These are phyloP conservation scores for Albizia julibrissin DNA, from an alignment of 306 rosid species.

Conservation along the genomic window DNA sequence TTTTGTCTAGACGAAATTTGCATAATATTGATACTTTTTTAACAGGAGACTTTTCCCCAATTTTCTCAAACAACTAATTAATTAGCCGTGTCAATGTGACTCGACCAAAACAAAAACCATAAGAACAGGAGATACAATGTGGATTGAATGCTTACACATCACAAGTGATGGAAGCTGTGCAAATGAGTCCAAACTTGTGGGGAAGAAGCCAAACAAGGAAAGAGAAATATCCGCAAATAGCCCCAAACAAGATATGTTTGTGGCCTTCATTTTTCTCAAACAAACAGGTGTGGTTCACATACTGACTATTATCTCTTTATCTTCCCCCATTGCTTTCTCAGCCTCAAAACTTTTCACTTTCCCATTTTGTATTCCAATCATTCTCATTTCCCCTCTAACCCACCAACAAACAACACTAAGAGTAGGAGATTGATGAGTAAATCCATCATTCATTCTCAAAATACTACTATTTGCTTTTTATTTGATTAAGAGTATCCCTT, in stretches of 20 bases:
- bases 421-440: neutral
- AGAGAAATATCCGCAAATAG: neutral
- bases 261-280: constrained; percentile 40
- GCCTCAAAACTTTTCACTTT: constrained; percentile 52
- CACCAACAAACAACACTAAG: neutral
- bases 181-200: constrained; percentile 2
- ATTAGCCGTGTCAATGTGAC: neutral
- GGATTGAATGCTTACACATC: neutral
- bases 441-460: neutral
- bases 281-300: constrained; percentile 56
- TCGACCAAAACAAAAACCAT: neutral
- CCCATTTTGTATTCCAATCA: neutral
- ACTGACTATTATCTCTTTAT: constrained; percentile 76
- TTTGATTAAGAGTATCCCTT: too few species aligned
- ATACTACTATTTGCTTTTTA: too few species aligned
- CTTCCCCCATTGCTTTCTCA: constrained; percentile 57
- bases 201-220: constrained; percentile 28
- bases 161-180: neutral
- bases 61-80: neutral
- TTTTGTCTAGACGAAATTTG: too few species aligned
- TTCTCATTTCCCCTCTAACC: neutral
- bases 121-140: neutral
- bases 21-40: too few species aligned
- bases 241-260: constrained; percentile 20
- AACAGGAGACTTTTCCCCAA: too few species aligned